Base-by-base conservation (phyloP, 2,329 filamentous ascomycete genomes). In the Gnomoniopsis smithogilvyi region DNA sequence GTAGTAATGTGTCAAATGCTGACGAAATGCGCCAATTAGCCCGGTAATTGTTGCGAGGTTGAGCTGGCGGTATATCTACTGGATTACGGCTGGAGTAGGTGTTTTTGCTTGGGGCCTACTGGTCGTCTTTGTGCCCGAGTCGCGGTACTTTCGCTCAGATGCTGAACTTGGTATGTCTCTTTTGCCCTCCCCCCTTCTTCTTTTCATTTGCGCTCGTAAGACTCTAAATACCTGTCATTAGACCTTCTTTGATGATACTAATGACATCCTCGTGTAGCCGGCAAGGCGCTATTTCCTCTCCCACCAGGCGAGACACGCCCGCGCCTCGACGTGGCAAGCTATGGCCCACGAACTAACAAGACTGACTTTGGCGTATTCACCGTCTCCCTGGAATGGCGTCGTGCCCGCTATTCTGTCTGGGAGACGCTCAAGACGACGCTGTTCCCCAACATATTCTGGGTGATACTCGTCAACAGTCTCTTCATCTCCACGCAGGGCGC, bases 31-130 rank as follows among this genome's bases (percentile, higher is more conserved):
- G 6, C 19, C 34, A 7, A 6, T 3, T 11, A 66, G 60, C 34
- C 70, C 66, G 14, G 62, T 65, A 41, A 63, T 72, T 36, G 69
- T 70, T 4, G 64, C 64, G 6, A 56, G 66, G 22, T 51, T 67
- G 7, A 63, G 56, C 43, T 73, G 70, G 71, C 64, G 71, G 19
- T 69, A 61, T 61, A 64, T 73, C 19, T 73, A 73, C 64, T 71
- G 63, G 53, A 65, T 70, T 43, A 72, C 70, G 3, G 68, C 70
- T 3, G 64, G 62, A n/a, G 52, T 65, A 8, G 69, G 67, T 24
- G 54, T 68, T n/a, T 21, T 67, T 8, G 66, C 68, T 4, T 73
- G 70, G 69, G 17, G 71, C 6, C 48, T 61, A 19, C 58, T 72
- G 7, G 65, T 72, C 8, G 46, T 62, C 8, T 68, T 67, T 41